Evolutionary conservation across 2,329 filamentous ascomycete genomes (phyloP).

Genomic region (Coniochaeta ligniaria): DNA sequence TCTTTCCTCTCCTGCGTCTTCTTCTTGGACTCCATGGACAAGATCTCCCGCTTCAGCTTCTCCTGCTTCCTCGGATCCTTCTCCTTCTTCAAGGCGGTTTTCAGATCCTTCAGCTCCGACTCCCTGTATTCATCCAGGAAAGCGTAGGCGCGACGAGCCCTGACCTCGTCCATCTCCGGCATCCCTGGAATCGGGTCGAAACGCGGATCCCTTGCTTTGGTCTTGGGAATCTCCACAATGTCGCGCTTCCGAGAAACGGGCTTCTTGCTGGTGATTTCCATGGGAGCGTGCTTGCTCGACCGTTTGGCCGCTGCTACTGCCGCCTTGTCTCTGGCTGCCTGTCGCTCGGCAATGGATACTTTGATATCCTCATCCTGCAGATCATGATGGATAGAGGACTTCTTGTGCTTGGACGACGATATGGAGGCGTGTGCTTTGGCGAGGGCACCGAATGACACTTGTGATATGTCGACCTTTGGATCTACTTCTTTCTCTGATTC

Average conservation of each 20-base stretch:
- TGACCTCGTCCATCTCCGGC: constrained; percentile 43
- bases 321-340: constrained; percentile 17
- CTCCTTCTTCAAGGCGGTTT: constrained; percentile 54
- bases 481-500: constrained; percentile 26
- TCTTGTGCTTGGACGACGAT: constrained; percentile 29
- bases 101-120: constrained; percentile 72
- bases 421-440: constrained; percentile 77
- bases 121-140: constrained; percentile 85
- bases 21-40: constrained; percentile 71
- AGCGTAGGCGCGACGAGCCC: constrained; percentile 66
- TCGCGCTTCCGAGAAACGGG: constrained; percentile 76
- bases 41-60: constrained; percentile 62
- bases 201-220: constrained; percentile 68
- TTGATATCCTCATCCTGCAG: constrained; percentile 19
- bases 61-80: constrained; percentile 62
- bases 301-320: constrained; percentile 28
- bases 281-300: constrained; percentile 81
- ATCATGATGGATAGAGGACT: constrained; percentile 26
- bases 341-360: constrained; percentile 4
- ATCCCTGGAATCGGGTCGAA: constrained; percentile 61
- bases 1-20: constrained; percentile 65
- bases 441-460: constrained; percentile 83
- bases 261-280: constrained; percentile 72
- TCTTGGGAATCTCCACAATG: constrained; percentile 56
- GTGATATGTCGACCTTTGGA: constrained; percentile 38